Percentiles rank a stretch among this genome's conserved stretches.
Evolutionary conservation across 1,284 basidiomycete species (phyloP).

Genomic region (Trichosporon asahii): DNA sequence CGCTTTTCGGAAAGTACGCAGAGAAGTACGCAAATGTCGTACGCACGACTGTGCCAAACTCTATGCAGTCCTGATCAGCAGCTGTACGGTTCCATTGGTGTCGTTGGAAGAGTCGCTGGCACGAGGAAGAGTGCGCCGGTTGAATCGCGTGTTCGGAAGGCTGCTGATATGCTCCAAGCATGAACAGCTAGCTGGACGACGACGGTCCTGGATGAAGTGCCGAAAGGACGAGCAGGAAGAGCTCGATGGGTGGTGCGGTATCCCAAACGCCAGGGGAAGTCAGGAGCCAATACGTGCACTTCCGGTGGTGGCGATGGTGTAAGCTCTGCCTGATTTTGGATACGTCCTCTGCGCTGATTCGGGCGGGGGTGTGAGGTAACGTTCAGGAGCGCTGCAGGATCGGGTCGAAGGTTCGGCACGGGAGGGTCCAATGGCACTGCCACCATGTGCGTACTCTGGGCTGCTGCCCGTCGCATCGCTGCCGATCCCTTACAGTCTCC

Average conservation of each 20-base stretch:
- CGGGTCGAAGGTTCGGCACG: conserved; percentile 7
- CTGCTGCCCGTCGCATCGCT: neutral
- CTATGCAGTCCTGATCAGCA: neutral
- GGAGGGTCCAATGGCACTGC: conserved; percentile 8
- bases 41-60: neutral
- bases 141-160: neutral
- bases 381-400: neutral
- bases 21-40: neutral
- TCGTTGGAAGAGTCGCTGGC: neutral
- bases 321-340: neutral
- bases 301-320: neutral
- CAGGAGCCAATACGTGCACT: neutral
- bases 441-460: neutral
- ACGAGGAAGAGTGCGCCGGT: neutral
- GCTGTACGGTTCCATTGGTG: neutral
- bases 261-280: neutral
- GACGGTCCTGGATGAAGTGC: neutral
- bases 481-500: neutral
- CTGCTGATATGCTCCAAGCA: neutral
- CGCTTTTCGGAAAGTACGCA: neutral
- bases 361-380: conserved; percentile 2
- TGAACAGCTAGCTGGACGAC: neutral
- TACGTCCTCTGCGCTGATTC: neutral
- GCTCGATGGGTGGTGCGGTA: neutral
- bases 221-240: neutral